These are phyloP conservation scores for Ceratobasidium sp. DNA, from an alignment of 1,284 basidiomycete genomes.

Conservation along the genomic window DNA sequence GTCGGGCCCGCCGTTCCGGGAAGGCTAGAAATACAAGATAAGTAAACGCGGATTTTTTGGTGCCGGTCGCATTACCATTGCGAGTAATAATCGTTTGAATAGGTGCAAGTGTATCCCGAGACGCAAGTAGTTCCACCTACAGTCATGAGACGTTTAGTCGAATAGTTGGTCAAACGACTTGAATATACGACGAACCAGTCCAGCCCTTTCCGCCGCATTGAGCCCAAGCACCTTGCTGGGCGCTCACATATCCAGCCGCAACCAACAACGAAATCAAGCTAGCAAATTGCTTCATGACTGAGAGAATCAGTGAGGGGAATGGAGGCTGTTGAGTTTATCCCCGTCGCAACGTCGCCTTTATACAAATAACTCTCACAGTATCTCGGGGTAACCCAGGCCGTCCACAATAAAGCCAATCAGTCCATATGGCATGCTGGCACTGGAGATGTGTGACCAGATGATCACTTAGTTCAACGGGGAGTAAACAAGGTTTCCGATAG, in stretches of 20 bases:
- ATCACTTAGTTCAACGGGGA: constrained; percentile 9
- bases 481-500: background rate
- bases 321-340: background rate
- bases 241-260: constrained; percentile 44
- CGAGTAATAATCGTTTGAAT: constrained; percentile 47
- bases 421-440: background rate
- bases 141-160: background rate
- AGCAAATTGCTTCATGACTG: constrained; percentile 22
- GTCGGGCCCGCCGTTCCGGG: constrained; percentile 44
- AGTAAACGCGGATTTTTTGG: background rate
- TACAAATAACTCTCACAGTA: background rate
- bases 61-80: constrained; percentile 34
- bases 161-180: background rate
- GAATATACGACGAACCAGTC: constrained; percentile 17
- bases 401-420: background rate
- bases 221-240: constrained; percentile 39
- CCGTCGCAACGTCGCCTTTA: constrained; percentile 28
- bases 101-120: constrained; percentile 47
- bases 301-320: background rate
- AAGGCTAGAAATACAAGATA: constrained; percentile 13
- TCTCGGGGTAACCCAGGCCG: constrained; percentile 30
- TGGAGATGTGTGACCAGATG: constrained; percentile 2
- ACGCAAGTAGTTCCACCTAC: constrained; percentile 47
- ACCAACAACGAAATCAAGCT: constrained; percentile 27
- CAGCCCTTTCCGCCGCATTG: constrained; percentile 45